These are phyloP conservation scores for Speleostelium caveatum DNA, from an alignment of 78 protist genomes.

Conservation along the genomic window DNA sequence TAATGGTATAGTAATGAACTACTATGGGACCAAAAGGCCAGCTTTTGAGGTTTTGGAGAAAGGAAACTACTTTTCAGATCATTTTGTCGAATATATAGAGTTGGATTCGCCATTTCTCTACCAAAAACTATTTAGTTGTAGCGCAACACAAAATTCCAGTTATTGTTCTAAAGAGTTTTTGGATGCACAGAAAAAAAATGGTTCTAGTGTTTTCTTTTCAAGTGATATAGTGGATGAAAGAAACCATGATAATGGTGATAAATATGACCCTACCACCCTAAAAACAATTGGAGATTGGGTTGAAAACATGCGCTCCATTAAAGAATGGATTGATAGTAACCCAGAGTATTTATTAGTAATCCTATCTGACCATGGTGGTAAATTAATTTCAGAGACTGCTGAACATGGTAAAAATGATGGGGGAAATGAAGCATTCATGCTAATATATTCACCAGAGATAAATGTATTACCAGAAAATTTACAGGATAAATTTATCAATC, in stretches of 20 bases:
- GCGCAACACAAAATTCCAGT: neutral
- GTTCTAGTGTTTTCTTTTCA: conserved; percentile 23
- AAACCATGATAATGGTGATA: conserved; percentile 56
- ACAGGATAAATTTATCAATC: conserved; percentile 75
- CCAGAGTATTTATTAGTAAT: conserved; percentile 56
- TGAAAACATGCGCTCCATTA: conserved; percentile 27
- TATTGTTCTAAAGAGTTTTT: conserved; percentile 19
- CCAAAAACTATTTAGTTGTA: conserved; percentile 20
- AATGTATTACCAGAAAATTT: conserved; percentile 10
- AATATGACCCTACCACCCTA: conserved; percentile 15
- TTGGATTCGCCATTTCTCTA: conserved; percentile 1
- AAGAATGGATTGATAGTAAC: conserved; percentile 51
- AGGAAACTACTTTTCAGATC: conserved; percentile 32
- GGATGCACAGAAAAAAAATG: neutral
- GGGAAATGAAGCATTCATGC: conserved; percentile 69
- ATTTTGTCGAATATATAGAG: conserved; percentile 1
- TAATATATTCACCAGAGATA: conserved; percentile 20
- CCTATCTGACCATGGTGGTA: conserved; percentile 70
- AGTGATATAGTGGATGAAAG: conserved; percentile 62
- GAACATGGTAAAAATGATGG: conserved; percentile 59
- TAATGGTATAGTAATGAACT: conserved; percentile 2
- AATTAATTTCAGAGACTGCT: conserved; percentile 50
- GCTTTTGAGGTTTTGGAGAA: conserved; percentile 51
- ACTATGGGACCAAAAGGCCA: conserved; percentile 52
- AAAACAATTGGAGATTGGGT: conserved; percentile 26